These are phyloP conservation scores for Ustanciosporium gigantosporum DNA, from an alignment of 1,284 basidiomycete species.

Conservation along the genomic window DNA sequence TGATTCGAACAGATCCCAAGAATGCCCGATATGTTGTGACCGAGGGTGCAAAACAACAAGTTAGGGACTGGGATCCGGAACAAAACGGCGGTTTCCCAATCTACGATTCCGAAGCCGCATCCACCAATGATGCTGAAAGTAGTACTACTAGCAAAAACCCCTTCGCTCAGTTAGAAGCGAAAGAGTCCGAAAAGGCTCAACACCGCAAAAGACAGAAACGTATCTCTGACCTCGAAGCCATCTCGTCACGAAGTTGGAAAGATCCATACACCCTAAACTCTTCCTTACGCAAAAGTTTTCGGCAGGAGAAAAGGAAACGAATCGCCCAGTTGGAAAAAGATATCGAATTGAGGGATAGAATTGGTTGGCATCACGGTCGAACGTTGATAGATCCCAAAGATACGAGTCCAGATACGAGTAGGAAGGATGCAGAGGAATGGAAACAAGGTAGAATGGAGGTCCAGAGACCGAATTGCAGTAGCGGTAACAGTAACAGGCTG, in stretches of 20 bases:
- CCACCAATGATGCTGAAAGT: constrained; percentile 73
- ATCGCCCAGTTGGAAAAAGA: constrained; percentile 71
- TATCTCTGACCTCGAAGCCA: constrained; percentile 74
- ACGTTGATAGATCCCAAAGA: too few relatives aligned
- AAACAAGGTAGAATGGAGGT: too few relatives aligned
- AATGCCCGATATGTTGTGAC: constrained; percentile 92
- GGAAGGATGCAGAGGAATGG: too few relatives aligned
- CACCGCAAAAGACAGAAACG: constrained; percentile 73
- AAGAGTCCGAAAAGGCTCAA: constrained; percentile 75
- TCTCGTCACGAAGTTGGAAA: constrained; percentile 73
- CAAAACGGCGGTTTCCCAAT: constrained; percentile 91
- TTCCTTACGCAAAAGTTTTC: constrained; percentile 76
- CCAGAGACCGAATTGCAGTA: too few relatives aligned
- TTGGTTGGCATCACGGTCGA: constrained; percentile 47
- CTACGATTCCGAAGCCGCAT: constrained; percentile 68
- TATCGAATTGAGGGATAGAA: constrained; percentile 68
- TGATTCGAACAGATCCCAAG: constrained; percentile 95
- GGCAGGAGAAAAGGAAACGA: constrained; percentile 80
- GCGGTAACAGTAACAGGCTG: too few relatives aligned
- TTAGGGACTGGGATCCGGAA: constrained; percentile 92
- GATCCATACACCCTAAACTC: constrained; percentile 83
- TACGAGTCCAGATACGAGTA: too few relatives aligned
- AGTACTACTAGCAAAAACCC: constrained; percentile 72
- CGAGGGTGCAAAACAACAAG: constrained; percentile 84
- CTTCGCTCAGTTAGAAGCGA: constrained; percentile 84